Evolutionary conservation across 352 stramenopile genomes (phyloP).

Genomic region (Blastocystis sp.): DNA sequence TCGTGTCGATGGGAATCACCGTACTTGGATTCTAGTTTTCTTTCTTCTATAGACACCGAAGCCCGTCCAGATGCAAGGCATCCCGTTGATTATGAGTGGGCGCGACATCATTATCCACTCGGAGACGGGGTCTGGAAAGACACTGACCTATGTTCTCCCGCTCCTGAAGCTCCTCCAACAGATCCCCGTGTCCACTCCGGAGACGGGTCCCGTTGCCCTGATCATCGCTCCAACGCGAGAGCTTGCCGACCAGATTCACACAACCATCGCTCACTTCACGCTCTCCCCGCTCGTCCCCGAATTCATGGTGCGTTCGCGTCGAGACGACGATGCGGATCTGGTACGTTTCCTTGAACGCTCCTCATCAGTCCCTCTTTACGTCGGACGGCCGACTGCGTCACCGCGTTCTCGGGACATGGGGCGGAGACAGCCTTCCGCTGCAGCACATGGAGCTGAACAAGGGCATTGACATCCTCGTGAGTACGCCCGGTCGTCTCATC

Average conservation of each 20-base stretch:
- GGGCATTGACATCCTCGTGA: constrained; percentile 4
- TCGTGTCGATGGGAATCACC: not conserved
- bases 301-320: not conserved
- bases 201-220: not conserved
- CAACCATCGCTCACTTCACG: not conserved
- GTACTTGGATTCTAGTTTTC: not conserved
- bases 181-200: not conserved
- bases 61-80: constrained; percentile 33
- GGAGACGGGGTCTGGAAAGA: constrained; percentile 27
- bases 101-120: constrained; percentile 39
- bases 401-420: constrained; percentile 25
- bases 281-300: not conserved
- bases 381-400: not conserved
- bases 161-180: not conserved
- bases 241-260: not conserved
- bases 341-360: not conserved
- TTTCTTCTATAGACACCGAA: constrained; percentile 10
- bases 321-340: not conserved
- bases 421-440: not conserved
- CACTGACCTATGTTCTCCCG: constrained; percentile 28
- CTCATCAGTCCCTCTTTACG: not conserved
- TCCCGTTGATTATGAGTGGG: constrained; percentile 20
- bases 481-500: constrained; percentile 18
- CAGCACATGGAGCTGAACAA: not conserved
- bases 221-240: constrained; percentile 40